These are phyloP conservation scores for Russula emetica DNA, from an alignment of 768 basidiomycete species.

Conservation along the genomic window DNA sequence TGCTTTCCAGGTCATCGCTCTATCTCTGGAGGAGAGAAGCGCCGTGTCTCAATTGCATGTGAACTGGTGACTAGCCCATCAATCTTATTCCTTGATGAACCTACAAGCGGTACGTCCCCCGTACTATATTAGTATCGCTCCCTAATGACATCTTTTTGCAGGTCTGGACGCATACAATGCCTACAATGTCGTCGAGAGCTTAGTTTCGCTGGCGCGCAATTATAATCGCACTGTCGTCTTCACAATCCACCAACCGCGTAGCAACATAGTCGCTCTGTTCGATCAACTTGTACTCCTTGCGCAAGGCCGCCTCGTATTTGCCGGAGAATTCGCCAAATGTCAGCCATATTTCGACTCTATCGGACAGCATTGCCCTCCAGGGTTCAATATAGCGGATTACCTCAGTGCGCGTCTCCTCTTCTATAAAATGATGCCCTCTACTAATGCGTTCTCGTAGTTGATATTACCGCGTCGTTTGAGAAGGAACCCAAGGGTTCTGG, in stretches of 20 bases:
- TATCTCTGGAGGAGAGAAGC: constrained; percentile 97
- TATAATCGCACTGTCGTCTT: constrained; percentile 96
- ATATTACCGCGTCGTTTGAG: constrained; percentile 43
- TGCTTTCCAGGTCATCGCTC: constrained; percentile 64
- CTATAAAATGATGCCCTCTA: background rate
- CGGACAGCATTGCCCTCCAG: constrained; percentile 81
- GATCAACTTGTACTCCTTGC: constrained; percentile 88
- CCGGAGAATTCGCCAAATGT: constrained; percentile 69
- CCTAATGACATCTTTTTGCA: constrained; percentile 30
- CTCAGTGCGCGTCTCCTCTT: constrained; percentile 55
- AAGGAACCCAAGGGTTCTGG: constrained; percentile 38
- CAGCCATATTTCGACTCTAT: constrained; percentile 77
- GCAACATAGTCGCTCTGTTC: constrained; percentile 94
- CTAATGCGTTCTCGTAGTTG: constrained; percentile 36
- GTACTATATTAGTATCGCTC: background rate
- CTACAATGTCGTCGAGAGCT: constrained; percentile 86
- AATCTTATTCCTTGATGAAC: constrained; percentile 94
- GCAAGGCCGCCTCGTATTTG: constrained; percentile 78
- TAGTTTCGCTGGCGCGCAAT: constrained; percentile 77
- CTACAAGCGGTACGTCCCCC: constrained; percentile 76
- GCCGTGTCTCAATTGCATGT: constrained; percentile 94
- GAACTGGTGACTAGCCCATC: constrained; percentile 97
- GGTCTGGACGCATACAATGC: constrained; percentile 96
- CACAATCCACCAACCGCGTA: constrained; percentile 97
- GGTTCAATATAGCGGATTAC: constrained; percentile 97